A percentile compares a stretch with the other conserved stretches of the same genome.
Evolutionary conservation across 1,139 yeast genomes (phyloP).

Genomic region (Suhomyces coccinellae): DNA sequence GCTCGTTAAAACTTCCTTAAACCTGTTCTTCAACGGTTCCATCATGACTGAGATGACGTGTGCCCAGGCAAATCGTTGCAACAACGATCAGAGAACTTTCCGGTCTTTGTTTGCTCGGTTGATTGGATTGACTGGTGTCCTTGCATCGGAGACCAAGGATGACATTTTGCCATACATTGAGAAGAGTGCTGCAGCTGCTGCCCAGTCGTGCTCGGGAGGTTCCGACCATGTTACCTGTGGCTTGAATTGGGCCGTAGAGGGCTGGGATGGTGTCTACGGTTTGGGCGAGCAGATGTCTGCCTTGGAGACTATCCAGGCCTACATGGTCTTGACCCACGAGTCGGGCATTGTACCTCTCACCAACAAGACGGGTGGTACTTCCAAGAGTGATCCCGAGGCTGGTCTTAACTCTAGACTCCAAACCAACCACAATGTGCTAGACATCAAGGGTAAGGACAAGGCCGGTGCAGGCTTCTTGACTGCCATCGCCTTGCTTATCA

Average conservation of each 20-base stretch:
- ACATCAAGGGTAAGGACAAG: constrained; percentile 38
- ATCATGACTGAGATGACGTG: constrained; percentile 84
- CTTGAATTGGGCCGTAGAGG: constrained; percentile 63
- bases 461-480: constrained; percentile 53
- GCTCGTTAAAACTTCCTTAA: constrained; percentile 50
- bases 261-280: constrained; percentile 86
- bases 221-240: constrained; percentile 90
- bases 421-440: constrained; percentile 38
- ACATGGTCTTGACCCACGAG: constrained; percentile 41
- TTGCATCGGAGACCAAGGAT: constrained; percentile 64
- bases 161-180: constrained; percentile 50
- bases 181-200: constrained; percentile 76
- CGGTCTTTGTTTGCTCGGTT: constrained; percentile 79
- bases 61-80: constrained; percentile 52
- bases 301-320: constrained; percentile 70
- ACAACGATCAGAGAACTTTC: constrained; percentile 88
- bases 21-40: constrained; percentile 57
- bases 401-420: constrained; percentile 30
- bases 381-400: constrained; percentile 49
- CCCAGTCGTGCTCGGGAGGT: constrained; percentile 83
- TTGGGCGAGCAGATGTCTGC: constrained; percentile 94
- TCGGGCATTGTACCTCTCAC: constrained; percentile 60
- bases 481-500: constrained; percentile 39
- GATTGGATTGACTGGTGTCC: constrained; percentile 68
- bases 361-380: constrained; percentile 58